phyloP scores from a whole-genome alignment of 2,329 filamentous ascomycete genomes.

The Fusarium pilosicola region DNA sequence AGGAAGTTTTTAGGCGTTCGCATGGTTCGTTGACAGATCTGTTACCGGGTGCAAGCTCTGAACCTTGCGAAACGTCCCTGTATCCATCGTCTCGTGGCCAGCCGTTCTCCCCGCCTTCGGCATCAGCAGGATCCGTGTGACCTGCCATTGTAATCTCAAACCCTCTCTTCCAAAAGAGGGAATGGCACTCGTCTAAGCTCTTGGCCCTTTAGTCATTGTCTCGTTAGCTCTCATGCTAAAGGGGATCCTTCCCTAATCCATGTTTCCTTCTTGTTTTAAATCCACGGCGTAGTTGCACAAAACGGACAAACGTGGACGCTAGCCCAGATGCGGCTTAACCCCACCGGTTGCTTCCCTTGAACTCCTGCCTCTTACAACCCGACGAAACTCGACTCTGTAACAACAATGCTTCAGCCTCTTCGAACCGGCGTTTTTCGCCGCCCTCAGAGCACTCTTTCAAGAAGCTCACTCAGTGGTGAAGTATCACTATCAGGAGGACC shows the following conservation, averaged over 20 bases:
- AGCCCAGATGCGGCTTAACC: constrained; percentile 15
- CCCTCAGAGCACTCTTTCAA: constrained; percentile 3
- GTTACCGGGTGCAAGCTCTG: constrained; percentile 22
- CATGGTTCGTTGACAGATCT: constrained; percentile 25
- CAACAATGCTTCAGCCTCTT: constrained; percentile 57
- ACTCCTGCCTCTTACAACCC: constrained; percentile 41
- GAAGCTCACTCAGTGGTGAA: background rate
- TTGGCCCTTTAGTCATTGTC: constrained; percentile 2
- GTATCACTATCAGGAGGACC: background rate
- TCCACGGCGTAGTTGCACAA: constrained; percentile 17
- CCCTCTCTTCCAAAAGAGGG: constrained; percentile 15
- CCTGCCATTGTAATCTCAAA: constrained; percentile 36
- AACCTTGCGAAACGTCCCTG: constrained; percentile 20
- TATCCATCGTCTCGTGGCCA: constrained; percentile 24
- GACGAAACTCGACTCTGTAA: constrained; percentile 59
- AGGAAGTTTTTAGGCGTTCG: background rate
- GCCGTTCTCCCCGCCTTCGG: constrained; percentile 27
- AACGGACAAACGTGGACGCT: constrained; percentile 11
- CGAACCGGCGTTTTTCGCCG: constrained; percentile 1
- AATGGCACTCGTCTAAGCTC: constrained; percentile 1
- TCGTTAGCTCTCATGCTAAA: background rate
- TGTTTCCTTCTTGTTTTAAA: constrained; percentile 37
- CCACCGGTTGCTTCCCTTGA: constrained; percentile 23
- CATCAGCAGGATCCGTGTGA: constrained; percentile 26
- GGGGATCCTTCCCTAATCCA: constrained; percentile 1